phyloP scores from a whole-genome alignment of 257 asterid genomes.

The Nyctanthes arbortristis region DNA sequence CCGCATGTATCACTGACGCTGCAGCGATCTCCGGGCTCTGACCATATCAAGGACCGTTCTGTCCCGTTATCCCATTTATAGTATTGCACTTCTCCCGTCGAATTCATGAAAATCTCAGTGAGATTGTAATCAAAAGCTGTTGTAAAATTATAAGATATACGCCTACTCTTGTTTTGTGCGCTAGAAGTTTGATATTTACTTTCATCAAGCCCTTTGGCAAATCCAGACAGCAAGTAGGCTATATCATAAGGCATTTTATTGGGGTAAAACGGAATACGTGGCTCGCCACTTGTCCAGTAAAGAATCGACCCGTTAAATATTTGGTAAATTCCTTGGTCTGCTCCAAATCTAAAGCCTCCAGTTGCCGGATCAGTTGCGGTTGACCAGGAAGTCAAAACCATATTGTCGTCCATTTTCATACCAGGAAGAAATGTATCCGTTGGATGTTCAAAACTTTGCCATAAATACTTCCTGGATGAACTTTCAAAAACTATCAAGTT shows the following conservation, averaged over 20 bases:
- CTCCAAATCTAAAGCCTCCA: slow-evolving; percentile 22
- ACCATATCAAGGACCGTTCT: slow-evolving; percentile 23
- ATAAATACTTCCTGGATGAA: slow-evolving; percentile 14
- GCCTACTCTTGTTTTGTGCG: no score
- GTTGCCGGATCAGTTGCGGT: slow-evolving; percentile 11
- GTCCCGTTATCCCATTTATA: not conserved
- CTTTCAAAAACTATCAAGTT: slow-evolving; percentile 41
- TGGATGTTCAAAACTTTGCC: slow-evolving; percentile 49
- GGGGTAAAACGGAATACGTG: not conserved
- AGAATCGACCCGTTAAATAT: not conserved
- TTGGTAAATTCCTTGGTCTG: slow-evolving; percentile 16
- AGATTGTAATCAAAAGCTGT: not conserved
- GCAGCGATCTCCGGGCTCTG: slow-evolving; percentile 27
- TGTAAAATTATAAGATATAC: not conserved
- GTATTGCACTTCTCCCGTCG: slow-evolving; percentile 35
- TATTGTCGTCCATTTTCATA: slow-evolving; percentile 31
- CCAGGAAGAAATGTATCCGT: slow-evolving; percentile 51
- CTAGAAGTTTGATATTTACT: not conserved
- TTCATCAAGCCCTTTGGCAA: not conserved
- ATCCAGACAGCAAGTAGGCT: slow-evolving; percentile 18
- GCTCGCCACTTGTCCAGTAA: slow-evolving; percentile 32
- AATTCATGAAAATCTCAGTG: slow-evolving; percentile 33
- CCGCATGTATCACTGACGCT: slow-evolving; percentile 31
- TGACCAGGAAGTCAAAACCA: slow-evolving; percentile 27
- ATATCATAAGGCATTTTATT: not conserved